These are phyloP conservation scores for Cyphellophora europaea DNA, from an alignment of 2,329 filamentous ascomycete genomes.

Conservation along the genomic window DNA sequence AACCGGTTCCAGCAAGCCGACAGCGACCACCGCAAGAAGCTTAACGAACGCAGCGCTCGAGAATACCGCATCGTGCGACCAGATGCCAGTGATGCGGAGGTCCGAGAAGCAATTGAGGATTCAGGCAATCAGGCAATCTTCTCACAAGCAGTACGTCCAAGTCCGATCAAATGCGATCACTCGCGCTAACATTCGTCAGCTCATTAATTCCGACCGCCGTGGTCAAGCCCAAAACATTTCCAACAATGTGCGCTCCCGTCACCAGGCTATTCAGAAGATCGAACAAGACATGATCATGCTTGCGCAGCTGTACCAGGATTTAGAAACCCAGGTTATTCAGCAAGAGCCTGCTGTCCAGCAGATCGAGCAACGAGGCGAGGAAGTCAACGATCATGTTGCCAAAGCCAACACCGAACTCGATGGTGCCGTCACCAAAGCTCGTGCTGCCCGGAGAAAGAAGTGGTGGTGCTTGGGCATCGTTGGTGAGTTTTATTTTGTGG, in stretches of 20 bases:
- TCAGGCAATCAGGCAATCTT: conserved; percentile 68
- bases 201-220: conserved; percentile 70
- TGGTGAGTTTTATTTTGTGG: conserved; percentile 33
- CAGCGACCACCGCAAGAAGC: conserved; percentile 67
- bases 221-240: conserved; percentile 74
- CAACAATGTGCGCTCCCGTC: conserved; percentile 70
- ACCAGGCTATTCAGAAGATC: conserved; percentile 83
- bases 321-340: conserved; percentile 76
- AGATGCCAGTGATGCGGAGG: conserved; percentile 68
- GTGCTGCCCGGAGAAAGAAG: conserved; percentile 82
- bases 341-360: conserved; percentile 72
- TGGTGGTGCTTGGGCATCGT: conserved; percentile 83
- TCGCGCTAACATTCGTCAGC: too few relatives aligned
- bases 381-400: conserved; percentile 73
- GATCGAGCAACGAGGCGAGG: conserved; percentile 80
- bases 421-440: conserved; percentile 71
- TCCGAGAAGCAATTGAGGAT: conserved; percentile 67
- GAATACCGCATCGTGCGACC: conserved; percentile 86
- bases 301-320: conserved; percentile 77
- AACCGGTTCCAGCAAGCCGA: conserved; percentile 74
- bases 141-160: conserved; percentile 57
- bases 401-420: conserved; percentile 78
- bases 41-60: conserved; percentile 73
- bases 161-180: too few relatives aligned
- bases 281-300: conserved; percentile 83